Evolutionary conservation across 2,329 filamentous ascomycete species (phyloP), one percentile per base, ranked within the genome.

Genomic region (Albophoma yamanashiensis): DNA sequence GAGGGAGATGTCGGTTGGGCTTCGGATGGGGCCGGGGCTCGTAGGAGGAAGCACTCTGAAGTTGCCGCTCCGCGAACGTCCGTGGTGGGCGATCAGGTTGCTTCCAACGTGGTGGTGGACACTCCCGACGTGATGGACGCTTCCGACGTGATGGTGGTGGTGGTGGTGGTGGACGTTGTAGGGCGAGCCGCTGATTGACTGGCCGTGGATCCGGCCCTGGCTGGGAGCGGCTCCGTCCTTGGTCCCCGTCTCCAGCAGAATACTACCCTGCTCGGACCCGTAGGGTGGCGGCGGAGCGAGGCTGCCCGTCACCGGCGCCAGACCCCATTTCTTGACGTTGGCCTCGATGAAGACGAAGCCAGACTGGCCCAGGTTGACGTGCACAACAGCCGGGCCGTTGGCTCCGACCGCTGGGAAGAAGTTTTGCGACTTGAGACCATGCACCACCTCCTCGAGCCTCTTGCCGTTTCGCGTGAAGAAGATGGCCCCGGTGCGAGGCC

Each of bases 401-500:
- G 94, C 92, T 52, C 94, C 94, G n/a, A 99, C 85, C 0, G 94
- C 94, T 1, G 94, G 94, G 76, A 99, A 99, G 78, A 97, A 94
- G 73, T 99, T 99, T 68, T 94, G 94, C 12, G 89, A 84, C 74
- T 97, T 97, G 63, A 97, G 79, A 5, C 93, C 94, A 68, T 97
- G 92, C 27, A 87, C 89, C 14, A 97, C 90, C 68, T 99, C 94
- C 63, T 99, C 94, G 31, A 99, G 80, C 71, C 94, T 93, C 79
- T 97, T 97, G 68, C 94, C 94, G 73, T 99, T 99, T 66, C 94
- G 89, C 0, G 94, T 99, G 76, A 97, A 99, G 79, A 99, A 99
- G 60, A 99, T 87, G 15, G 92, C 93, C 38, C 94, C 94, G 0
- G 92, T 97, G 60, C 94, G 87, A 38, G 94, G 94, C 61, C 94